Base-by-base conservation (phyloP, 306 rosid species). In the Cucumis melo region DNA sequence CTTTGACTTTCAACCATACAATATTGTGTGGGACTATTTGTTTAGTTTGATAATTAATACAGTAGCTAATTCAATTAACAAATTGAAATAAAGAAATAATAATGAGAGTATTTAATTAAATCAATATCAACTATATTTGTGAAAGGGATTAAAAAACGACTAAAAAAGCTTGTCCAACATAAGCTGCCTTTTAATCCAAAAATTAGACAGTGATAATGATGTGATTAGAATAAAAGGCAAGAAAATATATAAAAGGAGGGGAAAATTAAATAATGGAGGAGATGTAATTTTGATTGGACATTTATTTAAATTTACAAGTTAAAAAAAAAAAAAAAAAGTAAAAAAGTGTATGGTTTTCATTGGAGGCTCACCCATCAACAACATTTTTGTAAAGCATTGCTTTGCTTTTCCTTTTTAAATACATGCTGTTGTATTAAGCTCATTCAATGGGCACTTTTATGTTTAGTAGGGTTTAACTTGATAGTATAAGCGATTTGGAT, bases 271-370 rank as follows among this genome's bases (percentile, higher is more conserved):
- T 39, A 66, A 12, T 66, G 29, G n/a, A 41, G n/a, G 20, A 66
- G 73, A 20, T n/a, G 32, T 39, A 66, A 39, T 66, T 66, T 66
- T 66, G 19, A 66, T 66, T 66, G 73, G 73, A 70, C 57, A 46
- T 70, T 23, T 42, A 46, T 70, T 44, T 70, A 23, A 70, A 46
- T 14, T 21, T 12, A 8, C 7, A 14, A 21, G 74, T 67, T 67
- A 7, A 10, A 67, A 27, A 27, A 27, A 27, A n/a, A n/a, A n/a
- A 2, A 27, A 67, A 42, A 15, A 10, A 11, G 73, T 20, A 27
- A 27, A 27, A 32, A 32, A 32, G 36, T 38, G 55, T 21, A 10
- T n/a, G n/a, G 10, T 7, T 67, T 67, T 34, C 17, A 67, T 67
- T 42, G 74, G 55, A 42, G 55, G 0, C 51, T 67, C 48, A 6